phyloP scores from a whole-genome alignment of 2,329 filamentous ascomycete genomes.

The Colletotrichum viniferum region DNA sequence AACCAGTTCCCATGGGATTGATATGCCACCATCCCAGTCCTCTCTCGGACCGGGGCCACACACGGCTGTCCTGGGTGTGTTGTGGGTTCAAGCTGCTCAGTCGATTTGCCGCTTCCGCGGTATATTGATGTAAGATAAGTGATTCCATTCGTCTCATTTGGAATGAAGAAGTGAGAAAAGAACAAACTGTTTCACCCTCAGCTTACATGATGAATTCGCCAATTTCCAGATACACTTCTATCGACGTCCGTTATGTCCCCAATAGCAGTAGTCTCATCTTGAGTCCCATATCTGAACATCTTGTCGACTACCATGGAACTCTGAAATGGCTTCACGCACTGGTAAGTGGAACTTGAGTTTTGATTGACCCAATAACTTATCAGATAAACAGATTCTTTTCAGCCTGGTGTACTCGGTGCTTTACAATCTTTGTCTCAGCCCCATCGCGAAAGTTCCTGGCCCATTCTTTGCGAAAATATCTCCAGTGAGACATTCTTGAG shows the following conservation, averaged over 20 bases:
- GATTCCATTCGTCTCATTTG: background rate
- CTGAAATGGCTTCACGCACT: background rate
- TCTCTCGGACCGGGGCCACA: background rate
- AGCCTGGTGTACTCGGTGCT: background rate
- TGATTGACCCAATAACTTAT: background rate
- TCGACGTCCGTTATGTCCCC: background rate
- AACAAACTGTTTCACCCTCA: background rate
- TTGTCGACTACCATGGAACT: background rate
- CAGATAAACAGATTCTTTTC: background rate
- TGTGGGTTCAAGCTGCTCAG: background rate
- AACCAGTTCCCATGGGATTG: background rate
- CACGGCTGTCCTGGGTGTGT: background rate
- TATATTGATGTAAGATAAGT: background rate
- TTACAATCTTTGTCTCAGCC: background rate
- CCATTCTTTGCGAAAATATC: background rate
- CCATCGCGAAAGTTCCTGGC: background rate
- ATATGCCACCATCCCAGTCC: background rate
- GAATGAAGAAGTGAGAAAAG: background rate
- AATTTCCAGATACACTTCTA: background rate
- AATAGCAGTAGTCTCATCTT: background rate
- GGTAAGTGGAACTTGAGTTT: background rate
- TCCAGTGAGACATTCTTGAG: background rate
- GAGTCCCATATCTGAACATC: background rate
- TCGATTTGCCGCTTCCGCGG: background rate
- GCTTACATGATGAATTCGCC: background rate